Evolutionary conservation across 208 protist genomes (phyloP).

Genomic region (Trypanosoma mega): DNA sequence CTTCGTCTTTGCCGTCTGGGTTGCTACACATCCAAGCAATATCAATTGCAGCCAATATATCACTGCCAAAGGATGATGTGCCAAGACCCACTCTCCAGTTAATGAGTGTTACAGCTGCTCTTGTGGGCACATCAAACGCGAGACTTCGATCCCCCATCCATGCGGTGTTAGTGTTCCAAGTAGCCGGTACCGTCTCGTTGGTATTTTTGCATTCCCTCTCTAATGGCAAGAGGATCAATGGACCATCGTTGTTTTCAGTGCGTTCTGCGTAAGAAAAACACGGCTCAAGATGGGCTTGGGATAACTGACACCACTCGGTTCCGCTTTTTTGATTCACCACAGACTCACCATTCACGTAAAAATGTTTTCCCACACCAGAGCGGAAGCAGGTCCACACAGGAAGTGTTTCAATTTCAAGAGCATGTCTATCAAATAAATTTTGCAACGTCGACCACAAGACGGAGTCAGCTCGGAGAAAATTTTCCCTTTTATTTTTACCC

Average conservation of each 20-base stretch:
- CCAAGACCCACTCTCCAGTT: constrained; percentile 34
- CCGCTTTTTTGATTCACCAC: constrained; percentile 4
- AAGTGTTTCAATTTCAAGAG: constrained; percentile 18
- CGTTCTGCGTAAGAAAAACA: constrained; percentile 5
- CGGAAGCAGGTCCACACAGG: constrained; percentile 53
- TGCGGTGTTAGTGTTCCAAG: constrained; percentile 26
- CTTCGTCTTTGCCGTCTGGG: background rate
- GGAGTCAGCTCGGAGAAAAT: constrained; percentile 49
- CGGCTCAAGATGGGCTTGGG: constrained; percentile 20
- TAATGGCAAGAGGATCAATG: constrained; percentile 9
- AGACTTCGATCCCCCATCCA: constrained; percentile 68
- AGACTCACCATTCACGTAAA: constrained; percentile 45
- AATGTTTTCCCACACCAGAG: constrained; percentile 51
- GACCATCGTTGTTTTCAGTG: background rate
- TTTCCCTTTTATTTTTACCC: constrained; percentile 36
- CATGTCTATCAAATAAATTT: constrained; percentile 23
- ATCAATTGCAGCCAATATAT: constrained; percentile 20
- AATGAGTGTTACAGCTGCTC: constrained; percentile 34
- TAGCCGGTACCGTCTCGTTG: constrained; percentile 6
- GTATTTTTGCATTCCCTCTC: background rate
- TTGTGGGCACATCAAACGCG: constrained; percentile 33
- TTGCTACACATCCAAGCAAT: constrained; percentile 24
- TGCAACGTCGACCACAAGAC: constrained; percentile 57
- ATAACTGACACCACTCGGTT: constrained; percentile 29
- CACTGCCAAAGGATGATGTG: background rate